Evolutionary conservation across 2,329 filamentous ascomycete genomes (phyloP), one percentile per base, ranked within the genome.

Genomic region (Raffaelea ambrosiae): DNA sequence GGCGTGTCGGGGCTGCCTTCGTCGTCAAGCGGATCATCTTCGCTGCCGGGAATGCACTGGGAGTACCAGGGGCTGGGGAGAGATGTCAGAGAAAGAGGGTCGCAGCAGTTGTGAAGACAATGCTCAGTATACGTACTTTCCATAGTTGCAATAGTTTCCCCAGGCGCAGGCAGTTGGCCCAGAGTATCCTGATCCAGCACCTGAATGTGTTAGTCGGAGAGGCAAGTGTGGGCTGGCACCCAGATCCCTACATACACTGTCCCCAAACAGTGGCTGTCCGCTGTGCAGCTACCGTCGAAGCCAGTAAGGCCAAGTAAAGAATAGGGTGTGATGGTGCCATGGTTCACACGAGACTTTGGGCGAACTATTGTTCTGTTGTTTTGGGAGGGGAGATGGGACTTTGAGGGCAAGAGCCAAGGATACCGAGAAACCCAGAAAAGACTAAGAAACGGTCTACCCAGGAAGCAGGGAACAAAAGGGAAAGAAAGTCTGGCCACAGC

Each of bases 61-160:
- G 51, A 50, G 49, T 51, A 53, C 51, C 51, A 53, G 1, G 46
- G 46, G 42, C 51, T 52, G 23, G 13, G 10, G 41, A 33, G 39
- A 26, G 3, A 20, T 40, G 8, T 40, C 13, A 29, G 26, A 13
- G 7, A 29, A 29, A 13, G 13, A 29, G 26, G 26, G 26, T 29
- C 26, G 26, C 7, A 13, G 7, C 26, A 29, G n/a, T n/a, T n/a
- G n/a, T n/a, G n/a, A n/a, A n/a, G n/a, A n/a, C n/a, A n/a, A n/a
- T n/a, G n/a, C n/a, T n/a, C n/a, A n/a, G 16, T 9, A 16, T 18
- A 48, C 43, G n/a, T 35, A 51, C 49, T 51, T 51, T 26, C 46
- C 46, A 21, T 23, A 46, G 20, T 31, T 46, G 49, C 49, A 51
- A 33, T 48, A 48, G 26, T 46, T 46, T 18, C 38, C 39, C 20